Conservation (phyloP, 2,329 filamentous ascomycete genomes). For the Paracamarosporium sp. region DNA sequence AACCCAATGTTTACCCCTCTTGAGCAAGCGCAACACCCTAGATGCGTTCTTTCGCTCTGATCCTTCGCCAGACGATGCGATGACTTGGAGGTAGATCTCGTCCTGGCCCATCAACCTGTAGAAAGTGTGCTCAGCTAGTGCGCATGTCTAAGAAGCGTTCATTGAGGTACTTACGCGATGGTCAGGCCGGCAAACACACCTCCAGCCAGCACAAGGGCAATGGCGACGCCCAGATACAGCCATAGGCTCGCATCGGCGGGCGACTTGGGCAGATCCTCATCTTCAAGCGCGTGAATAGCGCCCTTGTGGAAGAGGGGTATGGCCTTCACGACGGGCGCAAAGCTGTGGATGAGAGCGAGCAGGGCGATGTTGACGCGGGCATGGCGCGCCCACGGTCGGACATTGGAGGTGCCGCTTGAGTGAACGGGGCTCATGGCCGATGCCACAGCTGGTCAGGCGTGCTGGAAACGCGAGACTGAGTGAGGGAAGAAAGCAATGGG, state of each 20-base stretch:
- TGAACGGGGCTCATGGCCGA: conserved; percentile 36
- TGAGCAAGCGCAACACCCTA: conserved; percentile 79
- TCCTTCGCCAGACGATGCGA: conserved; percentile 82
- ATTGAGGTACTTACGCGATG: conserved; percentile 68
- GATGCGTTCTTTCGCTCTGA: conserved; percentile 86
- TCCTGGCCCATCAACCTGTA: conserved; percentile 73
- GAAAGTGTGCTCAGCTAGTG: conserved; percentile 32
- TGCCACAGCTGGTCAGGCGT: conserved; percentile 28
- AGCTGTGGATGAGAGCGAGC: conserved; percentile 39
- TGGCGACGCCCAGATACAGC: conserved; percentile 80
- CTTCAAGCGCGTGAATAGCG: conserved; percentile 26
- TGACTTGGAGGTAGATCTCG: conserved; percentile 95
- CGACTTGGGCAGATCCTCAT: conserved; percentile 41
- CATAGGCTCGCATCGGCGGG: conserved; percentile 71
- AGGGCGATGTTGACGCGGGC: conserved; percentile 34
- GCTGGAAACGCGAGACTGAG: conserved; percentile 10
- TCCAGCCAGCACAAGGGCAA: conserved; percentile 82
- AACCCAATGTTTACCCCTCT: conserved; percentile 96
- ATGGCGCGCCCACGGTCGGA: conserved; percentile 26
- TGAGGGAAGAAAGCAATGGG: conserved; percentile 13
- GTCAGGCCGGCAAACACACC: conserved; percentile 95
- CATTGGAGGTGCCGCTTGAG: conserved; percentile 34
- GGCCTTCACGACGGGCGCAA: conserved; percentile 41
- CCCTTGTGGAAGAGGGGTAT: conserved; percentile 37
- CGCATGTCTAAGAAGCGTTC: not conserved